Evolutionary conservation across 2,329 filamentous ascomycete genomes (phyloP).

Genomic region (Aspergillus nomiae): DNA sequence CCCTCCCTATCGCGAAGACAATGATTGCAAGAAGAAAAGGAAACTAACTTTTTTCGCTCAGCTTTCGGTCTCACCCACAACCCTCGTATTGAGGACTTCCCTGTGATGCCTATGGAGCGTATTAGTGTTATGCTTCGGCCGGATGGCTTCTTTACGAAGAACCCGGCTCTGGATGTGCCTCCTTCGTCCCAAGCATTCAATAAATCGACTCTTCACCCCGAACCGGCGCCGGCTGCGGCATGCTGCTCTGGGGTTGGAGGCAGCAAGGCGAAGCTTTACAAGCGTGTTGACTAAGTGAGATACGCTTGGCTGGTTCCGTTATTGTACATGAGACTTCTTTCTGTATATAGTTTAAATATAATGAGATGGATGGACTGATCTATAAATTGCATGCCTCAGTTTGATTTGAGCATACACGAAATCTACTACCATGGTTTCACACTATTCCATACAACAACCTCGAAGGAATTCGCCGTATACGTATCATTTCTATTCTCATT

Average conservation of each 20-base stretch:
- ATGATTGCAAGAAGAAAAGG: neutral
- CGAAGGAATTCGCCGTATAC: neutral
- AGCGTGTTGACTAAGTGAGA: constrained; percentile 8
- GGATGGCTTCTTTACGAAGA: constrained; percentile 56
- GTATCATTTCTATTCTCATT: constrained; percentile 23
- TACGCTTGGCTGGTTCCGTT: neutral
- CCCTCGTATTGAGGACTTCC: constrained; percentile 66
- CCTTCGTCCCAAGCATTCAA: constrained; percentile 45
- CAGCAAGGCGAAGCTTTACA: constrained; percentile 35
- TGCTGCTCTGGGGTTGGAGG: constrained; percentile 23
- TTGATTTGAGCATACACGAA: neutral
- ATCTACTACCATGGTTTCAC: neutral
- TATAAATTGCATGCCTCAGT: neutral
- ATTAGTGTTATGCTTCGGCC: constrained; percentile 52
- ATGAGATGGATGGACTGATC: neutral
- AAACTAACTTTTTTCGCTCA: constrained; percentile 19
- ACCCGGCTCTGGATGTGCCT: constrained; percentile 52
- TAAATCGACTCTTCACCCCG: constrained; percentile 40
- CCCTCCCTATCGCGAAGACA: constrained; percentile 28
- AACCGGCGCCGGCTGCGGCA: constrained; percentile 18
- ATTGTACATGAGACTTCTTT: neutral
- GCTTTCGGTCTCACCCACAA: constrained; percentile 64
- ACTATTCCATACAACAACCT: neutral
- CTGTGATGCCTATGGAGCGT: constrained; percentile 66
- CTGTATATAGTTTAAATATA: neutral